A percentile compares a stretch with the other conserved stretches of the same genome.
These are phyloP conservation scores for Cyamopsis tetragonoloba DNA, from an alignment of 306 rosid species.

Conservation along the genomic window DNA sequence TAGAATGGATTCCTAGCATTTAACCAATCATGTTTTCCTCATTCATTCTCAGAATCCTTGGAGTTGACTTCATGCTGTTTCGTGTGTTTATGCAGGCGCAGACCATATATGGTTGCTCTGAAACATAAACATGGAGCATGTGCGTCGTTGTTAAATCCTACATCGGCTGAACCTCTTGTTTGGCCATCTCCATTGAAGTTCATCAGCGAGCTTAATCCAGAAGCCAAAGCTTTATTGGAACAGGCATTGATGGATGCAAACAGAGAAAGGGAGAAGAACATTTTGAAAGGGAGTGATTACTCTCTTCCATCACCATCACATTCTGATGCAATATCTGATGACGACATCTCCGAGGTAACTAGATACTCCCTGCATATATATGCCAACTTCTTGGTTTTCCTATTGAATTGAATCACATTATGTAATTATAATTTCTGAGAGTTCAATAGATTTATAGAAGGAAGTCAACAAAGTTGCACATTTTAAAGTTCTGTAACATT, in stretches of 20 bases:
- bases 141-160: conserved; percentile 81
- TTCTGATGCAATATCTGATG: conserved; percentile 58
- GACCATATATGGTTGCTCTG: conserved; percentile 79
- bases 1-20: conserved; percentile 17
- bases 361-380: background rate
- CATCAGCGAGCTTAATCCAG: conserved; percentile 82
- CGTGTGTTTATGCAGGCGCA: conserved; percentile 57
- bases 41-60: background rate
- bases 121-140: conserved; percentile 73
- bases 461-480: background rate
- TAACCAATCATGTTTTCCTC: background rate
- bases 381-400: background rate
- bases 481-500: background rate
- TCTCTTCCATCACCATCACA: conserved; percentile 64
- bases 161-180: conserved; percentile 95
- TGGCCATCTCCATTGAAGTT: conserved; percentile 98
- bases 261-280: conserved; percentile 78
- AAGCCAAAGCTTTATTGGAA: conserved; percentile 84
- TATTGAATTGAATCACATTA: background rate
- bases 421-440: background rate
- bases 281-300: conserved; percentile 57
- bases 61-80: conserved; percentile 3
- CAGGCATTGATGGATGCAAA: conserved; percentile 89
- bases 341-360: conserved; percentile 63
- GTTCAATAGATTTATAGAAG: background rate